Evolutionary conservation across 1,284 basidiomycete species (phyloP).

Genomic region (Termitomyces sp.): DNA sequence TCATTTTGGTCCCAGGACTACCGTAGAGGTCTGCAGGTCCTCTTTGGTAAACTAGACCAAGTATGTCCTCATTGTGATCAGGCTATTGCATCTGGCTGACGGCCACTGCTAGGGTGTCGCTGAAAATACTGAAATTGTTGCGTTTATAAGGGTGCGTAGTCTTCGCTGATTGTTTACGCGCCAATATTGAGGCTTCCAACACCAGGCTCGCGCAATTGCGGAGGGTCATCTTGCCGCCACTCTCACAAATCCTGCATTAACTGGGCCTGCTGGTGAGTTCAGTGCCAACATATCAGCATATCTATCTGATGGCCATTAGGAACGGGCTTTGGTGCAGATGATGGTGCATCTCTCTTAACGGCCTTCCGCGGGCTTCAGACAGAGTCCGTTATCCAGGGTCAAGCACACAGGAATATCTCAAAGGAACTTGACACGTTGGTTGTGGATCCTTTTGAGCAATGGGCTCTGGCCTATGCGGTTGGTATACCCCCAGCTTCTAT

Average conservation of each 20-base stretch:
- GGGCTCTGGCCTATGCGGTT: conserved; percentile 68
- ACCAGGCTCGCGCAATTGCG: conserved; percentile 58
- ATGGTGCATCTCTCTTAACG: conserved; percentile 73
- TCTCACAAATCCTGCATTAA: conserved; percentile 47
- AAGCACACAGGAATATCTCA: conserved; percentile 59
- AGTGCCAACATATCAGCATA: background rate
- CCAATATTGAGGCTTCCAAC: conserved; percentile 10
- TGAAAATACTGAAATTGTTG: conserved; percentile 78
- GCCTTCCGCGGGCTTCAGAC: conserved; percentile 74
- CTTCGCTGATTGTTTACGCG: background rate
- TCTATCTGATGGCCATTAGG: conserved; percentile 28
- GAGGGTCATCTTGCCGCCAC: conserved; percentile 58
- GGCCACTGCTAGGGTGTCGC: conserved; percentile 48
- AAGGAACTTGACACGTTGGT: conserved; percentile 65
- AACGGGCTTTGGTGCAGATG: conserved; percentile 68
- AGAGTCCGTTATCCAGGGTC: conserved; percentile 62
- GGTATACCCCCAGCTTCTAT: conserved; percentile 13
- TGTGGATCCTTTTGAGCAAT: conserved; percentile 68
- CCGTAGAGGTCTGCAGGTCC: conserved; percentile 71
- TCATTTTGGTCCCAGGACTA: conserved; percentile 93
- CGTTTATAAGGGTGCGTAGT: conserved; percentile 70
- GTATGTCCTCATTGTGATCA: conserved; percentile 31
- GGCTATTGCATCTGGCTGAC: conserved; percentile 19
- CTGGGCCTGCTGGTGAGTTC: conserved; percentile 46
- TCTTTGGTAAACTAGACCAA: conserved; percentile 77